Conservation (phyloP, 495 filamentous ascomycete species). For the Stereocaulon alpinum region DNA sequence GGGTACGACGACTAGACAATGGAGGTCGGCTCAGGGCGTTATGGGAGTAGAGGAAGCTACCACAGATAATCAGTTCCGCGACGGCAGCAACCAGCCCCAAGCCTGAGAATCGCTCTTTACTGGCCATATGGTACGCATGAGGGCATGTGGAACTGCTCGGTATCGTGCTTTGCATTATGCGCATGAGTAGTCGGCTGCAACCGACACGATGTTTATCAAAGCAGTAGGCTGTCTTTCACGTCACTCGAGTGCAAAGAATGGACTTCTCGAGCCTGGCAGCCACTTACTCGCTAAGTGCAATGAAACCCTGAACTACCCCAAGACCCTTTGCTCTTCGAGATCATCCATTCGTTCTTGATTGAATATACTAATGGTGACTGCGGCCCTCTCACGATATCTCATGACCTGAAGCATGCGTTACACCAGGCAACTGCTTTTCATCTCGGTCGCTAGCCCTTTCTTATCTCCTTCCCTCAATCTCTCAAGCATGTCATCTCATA, state of each 20-base stretch:
- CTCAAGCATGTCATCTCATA: too few species aligned
- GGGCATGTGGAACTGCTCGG: not conserved
- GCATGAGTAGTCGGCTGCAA: not conserved
- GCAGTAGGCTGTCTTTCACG: not conserved
- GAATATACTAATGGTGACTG: too few species aligned
- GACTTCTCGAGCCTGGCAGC: not conserved
- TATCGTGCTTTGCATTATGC: not conserved
- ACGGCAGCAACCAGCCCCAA: not conserved
- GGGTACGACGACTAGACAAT: constrained; percentile 60
- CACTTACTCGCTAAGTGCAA: too few species aligned
- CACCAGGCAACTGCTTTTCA: too few species aligned
- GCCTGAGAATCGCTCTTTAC: not conserved
- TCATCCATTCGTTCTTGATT: too few species aligned
- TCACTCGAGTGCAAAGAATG: not conserved
- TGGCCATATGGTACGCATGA: not conserved
- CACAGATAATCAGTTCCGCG: not conserved
- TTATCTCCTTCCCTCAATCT: too few species aligned
- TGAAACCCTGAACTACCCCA: too few species aligned
- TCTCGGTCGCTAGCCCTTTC: too few species aligned
- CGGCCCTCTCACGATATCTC: too few species aligned
- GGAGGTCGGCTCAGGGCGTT: not conserved
- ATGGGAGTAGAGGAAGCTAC: not conserved
- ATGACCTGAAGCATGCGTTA: too few species aligned
- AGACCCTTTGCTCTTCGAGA: too few species aligned
- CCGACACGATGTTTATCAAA: not conserved